phyloP scores from a whole-genome alignment of 768 basidiomycete species.

The Tephrocybe sp. region DNA sequence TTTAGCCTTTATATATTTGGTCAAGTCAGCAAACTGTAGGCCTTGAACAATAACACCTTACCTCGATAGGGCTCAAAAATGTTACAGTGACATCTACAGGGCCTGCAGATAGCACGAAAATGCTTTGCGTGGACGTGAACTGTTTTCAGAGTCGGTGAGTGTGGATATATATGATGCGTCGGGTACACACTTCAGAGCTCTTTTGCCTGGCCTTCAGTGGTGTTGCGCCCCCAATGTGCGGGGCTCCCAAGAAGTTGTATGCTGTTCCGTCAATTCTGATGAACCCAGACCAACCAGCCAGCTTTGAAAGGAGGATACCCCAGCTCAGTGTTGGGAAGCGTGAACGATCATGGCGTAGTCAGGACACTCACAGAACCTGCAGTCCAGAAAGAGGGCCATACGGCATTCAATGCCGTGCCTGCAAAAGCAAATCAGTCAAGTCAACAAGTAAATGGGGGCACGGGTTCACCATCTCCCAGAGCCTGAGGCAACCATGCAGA shows the following conservation, averaged over 20 bases:
- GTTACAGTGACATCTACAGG: constrained; percentile 59
- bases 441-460: background rate
- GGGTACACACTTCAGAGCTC: constrained; percentile 42
- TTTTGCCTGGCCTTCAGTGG: constrained; percentile 55
- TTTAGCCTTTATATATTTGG: constrained; percentile 49
- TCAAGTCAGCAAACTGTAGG: background rate
- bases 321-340: too few species aligned
- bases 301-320: constrained; percentile 29
- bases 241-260: constrained; percentile 57
- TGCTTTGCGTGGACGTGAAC: constrained; percentile 72
- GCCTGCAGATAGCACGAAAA: constrained; percentile 62
- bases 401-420: constrained; percentile 46
- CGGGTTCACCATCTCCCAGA: constrained; percentile 44
- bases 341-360: too few species aligned
- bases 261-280: constrained; percentile 55
- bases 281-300: constrained; percentile 64
- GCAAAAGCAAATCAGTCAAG: background rate
- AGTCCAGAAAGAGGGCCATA: constrained; percentile 68
- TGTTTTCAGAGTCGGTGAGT: constrained; percentile 21
- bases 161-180: background rate
- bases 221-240: constrained; percentile 42
- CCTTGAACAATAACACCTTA: constrained; percentile 19
- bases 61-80: constrained; percentile 71
- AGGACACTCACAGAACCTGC: constrained; percentile 50
- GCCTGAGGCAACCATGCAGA: constrained; percentile 66